A percentile compares a stretch with the other conserved stretches of the same genome.
Evolutionary conservation across 2,329 filamentous ascomycete genomes (phyloP).

Genomic region (Xylariales sp.): DNA sequence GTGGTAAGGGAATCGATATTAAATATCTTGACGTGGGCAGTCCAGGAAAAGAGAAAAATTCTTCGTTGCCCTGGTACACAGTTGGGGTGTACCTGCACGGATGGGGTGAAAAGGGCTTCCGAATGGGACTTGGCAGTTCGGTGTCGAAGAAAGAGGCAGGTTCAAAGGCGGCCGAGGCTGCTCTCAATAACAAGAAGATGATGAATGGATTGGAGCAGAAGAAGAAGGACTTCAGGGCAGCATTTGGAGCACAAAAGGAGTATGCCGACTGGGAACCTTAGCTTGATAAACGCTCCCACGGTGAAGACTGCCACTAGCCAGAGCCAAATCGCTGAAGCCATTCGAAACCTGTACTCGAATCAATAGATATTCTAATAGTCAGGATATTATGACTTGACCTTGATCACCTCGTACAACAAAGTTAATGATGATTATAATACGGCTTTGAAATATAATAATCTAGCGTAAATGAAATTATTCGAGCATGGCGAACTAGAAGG

Average conservation of each 20-base stretch:
- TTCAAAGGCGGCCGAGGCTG: slow-evolving; percentile 58
- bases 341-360: too few relatives aligned
- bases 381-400: too few relatives aligned
- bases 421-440: too few relatives aligned
- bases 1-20: slow-evolving; percentile 53
- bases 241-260: slow-evolving; percentile 13
- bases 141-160: slow-evolving; percentile 67
- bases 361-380: too few relatives aligned
- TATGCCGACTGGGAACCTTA: not conserved
- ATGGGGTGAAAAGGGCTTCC: slow-evolving; percentile 60
- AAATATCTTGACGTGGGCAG: slow-evolving; percentile 56
- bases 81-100: slow-evolving; percentile 63
- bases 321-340: too few relatives aligned
- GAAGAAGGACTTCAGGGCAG: slow-evolving; percentile 39
- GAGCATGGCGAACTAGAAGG: too few relatives aligned
- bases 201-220: slow-evolving; percentile 45
- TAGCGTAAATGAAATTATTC: too few relatives aligned
- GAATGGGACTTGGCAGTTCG: slow-evolving; percentile 60
- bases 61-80: slow-evolving; percentile 52
- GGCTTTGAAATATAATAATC: too few relatives aligned
- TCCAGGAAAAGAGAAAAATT: slow-evolving; percentile 48
- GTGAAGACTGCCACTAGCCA: too few relatives aligned
- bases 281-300: too few relatives aligned
- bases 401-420: too few relatives aligned
- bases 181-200: slow-evolving; percentile 62